These are phyloP conservation scores for Globisporangium apiculatum DNA, from an alignment of 352 stramenopile species.

Conservation along the genomic window DNA sequence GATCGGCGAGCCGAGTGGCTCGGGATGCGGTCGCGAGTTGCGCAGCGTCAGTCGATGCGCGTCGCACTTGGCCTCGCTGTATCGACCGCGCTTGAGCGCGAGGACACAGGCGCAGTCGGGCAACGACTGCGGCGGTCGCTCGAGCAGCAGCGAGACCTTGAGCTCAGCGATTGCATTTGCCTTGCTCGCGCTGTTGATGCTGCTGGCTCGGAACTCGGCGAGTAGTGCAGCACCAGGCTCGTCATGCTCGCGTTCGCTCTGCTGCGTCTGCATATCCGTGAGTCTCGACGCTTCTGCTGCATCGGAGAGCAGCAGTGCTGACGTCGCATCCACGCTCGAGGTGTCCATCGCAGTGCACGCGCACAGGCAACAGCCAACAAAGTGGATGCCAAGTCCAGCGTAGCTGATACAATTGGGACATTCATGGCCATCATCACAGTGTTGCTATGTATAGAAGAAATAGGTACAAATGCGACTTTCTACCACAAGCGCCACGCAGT, in stretches of 20 bases:
- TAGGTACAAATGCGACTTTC: neutral
- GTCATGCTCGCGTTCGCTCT: conserved; percentile 1
- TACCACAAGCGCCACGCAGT: conserved; percentile 12
- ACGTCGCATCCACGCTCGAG: neutral
- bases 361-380: neutral
- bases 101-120: conserved; percentile 39
- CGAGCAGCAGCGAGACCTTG: conserved; percentile 26
- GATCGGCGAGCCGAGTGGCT: conserved; percentile 20
- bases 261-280: neutral
- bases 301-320: neutral
- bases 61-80: conserved; percentile 35
- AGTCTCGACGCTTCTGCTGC: neutral
- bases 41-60: conserved; percentile 59
- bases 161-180: neutral
- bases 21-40: conserved; percentile 37
- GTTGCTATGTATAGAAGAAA: neutral
- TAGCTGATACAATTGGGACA: too few relatives aligned
- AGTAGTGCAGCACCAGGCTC: conserved; percentile 5
- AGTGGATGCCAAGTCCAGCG: neutral
- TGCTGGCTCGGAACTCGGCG: conserved; percentile 2
- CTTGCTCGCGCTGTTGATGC: neutral
- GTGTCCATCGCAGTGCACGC: neutral
- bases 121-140: conserved; percentile 8
- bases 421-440: neutral
- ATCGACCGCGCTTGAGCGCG: conserved; percentile 38